phyloP scores from a whole-genome alignment of 2,329 filamentous ascomycete species.

The Harringtonia lauricola region DNA sequence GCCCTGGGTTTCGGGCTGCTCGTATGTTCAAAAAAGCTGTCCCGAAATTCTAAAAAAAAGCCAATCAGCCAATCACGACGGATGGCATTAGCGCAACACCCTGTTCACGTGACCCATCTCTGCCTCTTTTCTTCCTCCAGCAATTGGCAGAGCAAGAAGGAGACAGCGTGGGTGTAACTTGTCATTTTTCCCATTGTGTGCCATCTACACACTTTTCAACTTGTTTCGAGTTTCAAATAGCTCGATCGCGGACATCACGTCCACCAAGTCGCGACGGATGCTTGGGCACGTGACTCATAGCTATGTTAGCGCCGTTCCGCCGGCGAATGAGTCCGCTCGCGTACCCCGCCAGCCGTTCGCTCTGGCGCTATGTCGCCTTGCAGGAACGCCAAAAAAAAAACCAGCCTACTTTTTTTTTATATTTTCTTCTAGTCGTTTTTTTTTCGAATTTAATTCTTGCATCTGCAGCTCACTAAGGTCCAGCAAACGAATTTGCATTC shows the following conservation, averaged over 20 bases:
- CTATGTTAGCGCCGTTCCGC: too few relatives aligned
- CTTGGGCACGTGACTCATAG: too few relatives aligned
- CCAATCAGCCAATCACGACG: conserved; percentile 6
- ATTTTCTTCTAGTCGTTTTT: neutral
- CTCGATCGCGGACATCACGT: too few relatives aligned
- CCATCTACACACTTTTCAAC: too few relatives aligned
- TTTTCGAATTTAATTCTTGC: neutral
- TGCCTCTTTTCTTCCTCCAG: neutral
- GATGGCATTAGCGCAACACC: neutral
- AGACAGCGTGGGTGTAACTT: too few relatives aligned
- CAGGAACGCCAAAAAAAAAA: neutral
- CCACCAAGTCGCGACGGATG: too few relatives aligned
- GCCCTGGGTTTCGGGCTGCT: neutral
- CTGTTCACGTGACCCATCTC: conserved; percentile 5
- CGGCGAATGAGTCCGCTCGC: neutral
- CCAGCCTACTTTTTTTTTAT: neutral
- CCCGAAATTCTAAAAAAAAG: conserved; percentile 3
- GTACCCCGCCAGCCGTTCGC: neutral
- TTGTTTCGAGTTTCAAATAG: too few relatives aligned
- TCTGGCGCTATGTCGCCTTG: too few relatives aligned
- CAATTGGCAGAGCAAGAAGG: neutral
- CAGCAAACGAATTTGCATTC: neutral
- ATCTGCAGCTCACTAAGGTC: neutral
- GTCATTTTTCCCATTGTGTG: too few relatives aligned
- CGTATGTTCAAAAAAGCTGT: conserved; percentile 4